A percentile compares a stretch with the other conserved stretches of the same genome.
These are phyloP conservation scores for Leishmania mexicana DNA, from an alignment of 208 protist species.

Conservation along the genomic window DNA sequence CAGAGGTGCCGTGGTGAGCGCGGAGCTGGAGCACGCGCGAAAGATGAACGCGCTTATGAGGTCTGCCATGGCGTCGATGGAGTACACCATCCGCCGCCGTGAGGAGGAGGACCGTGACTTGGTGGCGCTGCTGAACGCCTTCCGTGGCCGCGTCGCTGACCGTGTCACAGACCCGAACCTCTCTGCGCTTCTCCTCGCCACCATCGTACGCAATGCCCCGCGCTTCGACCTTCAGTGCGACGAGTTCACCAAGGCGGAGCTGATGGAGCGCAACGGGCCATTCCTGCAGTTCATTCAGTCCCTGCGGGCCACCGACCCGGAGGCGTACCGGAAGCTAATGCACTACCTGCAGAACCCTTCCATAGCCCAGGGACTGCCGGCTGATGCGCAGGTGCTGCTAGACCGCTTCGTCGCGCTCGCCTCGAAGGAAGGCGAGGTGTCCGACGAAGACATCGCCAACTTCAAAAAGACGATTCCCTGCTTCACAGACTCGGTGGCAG, in stretches of 20 bases:
- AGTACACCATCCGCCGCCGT: conserved; percentile 79
- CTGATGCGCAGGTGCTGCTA: conserved; percentile 41
- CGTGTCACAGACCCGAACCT: conserved; percentile 64
- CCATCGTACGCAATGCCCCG: conserved; percentile 70
- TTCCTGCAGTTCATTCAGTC: conserved; percentile 74
- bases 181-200: conserved; percentile 59
- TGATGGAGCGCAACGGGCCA: conserved; percentile 66
- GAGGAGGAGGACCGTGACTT: conserved; percentile 83
- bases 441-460: conserved; percentile 42
- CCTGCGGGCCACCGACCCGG: conserved; percentile 51
- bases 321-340: conserved; percentile 68
- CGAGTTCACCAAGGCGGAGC: conserved; percentile 49
- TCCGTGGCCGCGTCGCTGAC: conserved; percentile 65
- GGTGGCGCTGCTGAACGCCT: conserved; percentile 72
- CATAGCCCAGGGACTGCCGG: conserved; percentile 13
- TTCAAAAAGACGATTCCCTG: conserved; percentile 68
- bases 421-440: conserved; percentile 40
- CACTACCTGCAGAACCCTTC: conserved; percentile 62
- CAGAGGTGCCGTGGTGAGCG: conserved; percentile 23
- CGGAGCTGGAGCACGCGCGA: conserved; percentile 51
- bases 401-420: conserved; percentile 59
- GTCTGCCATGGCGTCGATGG: conserved; percentile 64
- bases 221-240: conserved; percentile 77
- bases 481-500: conserved; percentile 26
- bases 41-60: conserved; percentile 51